A percentile compares a stretch with the other conserved stretches of the same genome.
These are phyloP conservation scores for Trichoderma polysporum DNA, from an alignment of 2,329 filamentous ascomycete genomes.

Conservation along the genomic window DNA sequence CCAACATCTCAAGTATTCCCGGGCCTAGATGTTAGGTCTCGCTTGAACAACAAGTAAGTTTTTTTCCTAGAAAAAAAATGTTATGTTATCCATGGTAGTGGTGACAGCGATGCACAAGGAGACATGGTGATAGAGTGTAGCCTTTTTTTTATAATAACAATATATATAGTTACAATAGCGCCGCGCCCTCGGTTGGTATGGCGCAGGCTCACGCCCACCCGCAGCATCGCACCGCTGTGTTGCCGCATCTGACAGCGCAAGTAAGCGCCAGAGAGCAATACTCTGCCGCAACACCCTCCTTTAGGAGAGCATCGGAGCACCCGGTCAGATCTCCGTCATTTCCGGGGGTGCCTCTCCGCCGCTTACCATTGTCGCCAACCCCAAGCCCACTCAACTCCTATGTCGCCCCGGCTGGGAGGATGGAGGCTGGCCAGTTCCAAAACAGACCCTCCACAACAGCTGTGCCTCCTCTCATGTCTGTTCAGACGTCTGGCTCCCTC, in stretches of 20 bases:
- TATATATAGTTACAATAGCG: slow-evolving; percentile 39
- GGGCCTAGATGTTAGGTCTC: slow-evolving; percentile 53
- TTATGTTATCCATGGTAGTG: not conserved
- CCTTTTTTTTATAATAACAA: not conserved
- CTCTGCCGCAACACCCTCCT: slow-evolving; percentile 50
- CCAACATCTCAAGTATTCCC: slow-evolving; percentile 46
- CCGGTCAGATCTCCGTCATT: slow-evolving; percentile 54
- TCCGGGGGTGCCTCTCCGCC: slow-evolving; percentile 44
- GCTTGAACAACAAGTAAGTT: slow-evolving; percentile 57
- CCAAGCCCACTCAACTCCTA: slow-evolving; percentile 49
- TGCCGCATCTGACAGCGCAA: slow-evolving; percentile 52
- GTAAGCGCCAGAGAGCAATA: slow-evolving; percentile 56
- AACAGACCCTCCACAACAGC: slow-evolving; percentile 33
- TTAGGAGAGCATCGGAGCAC: slow-evolving; percentile 50
- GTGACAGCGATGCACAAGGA: not conserved
- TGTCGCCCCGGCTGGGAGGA: slow-evolving; percentile 46
- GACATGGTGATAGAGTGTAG: not conserved
- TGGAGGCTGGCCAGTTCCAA: slow-evolving; percentile 47
- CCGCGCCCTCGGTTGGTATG: slow-evolving; percentile 54
- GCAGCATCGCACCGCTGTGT: slow-evolving; percentile 42
- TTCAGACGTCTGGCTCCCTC: slow-evolving; percentile 59
- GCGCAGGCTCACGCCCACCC: slow-evolving; percentile 52
- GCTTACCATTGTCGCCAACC: slow-evolving; percentile 54
- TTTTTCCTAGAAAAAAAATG: not conserved
- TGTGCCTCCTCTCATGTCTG: slow-evolving; percentile 53